Base-by-base conservation (phyloP, 768 basidiomycete species). In the Termitomyces sp. region DNA sequence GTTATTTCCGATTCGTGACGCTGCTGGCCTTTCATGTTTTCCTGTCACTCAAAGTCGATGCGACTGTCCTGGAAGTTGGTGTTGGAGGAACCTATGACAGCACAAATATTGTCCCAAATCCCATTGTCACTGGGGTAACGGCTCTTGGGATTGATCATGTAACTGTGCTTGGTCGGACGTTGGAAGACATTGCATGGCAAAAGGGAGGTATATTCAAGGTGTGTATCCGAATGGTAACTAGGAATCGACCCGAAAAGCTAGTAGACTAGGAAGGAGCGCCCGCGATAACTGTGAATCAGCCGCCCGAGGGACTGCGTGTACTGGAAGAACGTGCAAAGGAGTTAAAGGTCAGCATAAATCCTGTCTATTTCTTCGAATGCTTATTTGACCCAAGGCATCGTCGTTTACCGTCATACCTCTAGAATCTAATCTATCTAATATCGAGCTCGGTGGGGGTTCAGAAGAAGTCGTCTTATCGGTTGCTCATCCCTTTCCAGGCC, bases 121-220 rank as follows among this genome's bases (percentile, higher is more conserved):
- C 97, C 0, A 67, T 95, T n/a, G 89, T 89, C 25, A 90, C 95
- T 6, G 97, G 95, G 6, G 78, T 98, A 23, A 91, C 95, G 9
- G 82, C 92, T 4, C 78, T 99, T 12, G 97, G 97, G 1, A 82
- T 98, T 61, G 97, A 99, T 66, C 97, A 99, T 73, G 84, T 90
- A 42, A 75, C 79, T 54, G 84, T 97, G 25, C 78, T 99, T 2
- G 97, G 97, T 0, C 88, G 88, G 65, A 97, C 95, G 0, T 72
- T 98, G 4, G 72, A 77, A 34, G 92, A 97, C 66, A 98, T 99
- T 61, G 92, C 95, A 1, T 84, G 84, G 81, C 96, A 98, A 66
- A 99, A 99, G 70, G 92, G 88, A 29, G 97, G 97, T 2, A 98
- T 99, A 52, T 98, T 89, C 74, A 99, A 99, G 81, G 90, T 84